phyloP scores from a whole-genome alignment of 2,329 filamentous ascomycete species.

The Ilyonectria mors-panacis region DNA sequence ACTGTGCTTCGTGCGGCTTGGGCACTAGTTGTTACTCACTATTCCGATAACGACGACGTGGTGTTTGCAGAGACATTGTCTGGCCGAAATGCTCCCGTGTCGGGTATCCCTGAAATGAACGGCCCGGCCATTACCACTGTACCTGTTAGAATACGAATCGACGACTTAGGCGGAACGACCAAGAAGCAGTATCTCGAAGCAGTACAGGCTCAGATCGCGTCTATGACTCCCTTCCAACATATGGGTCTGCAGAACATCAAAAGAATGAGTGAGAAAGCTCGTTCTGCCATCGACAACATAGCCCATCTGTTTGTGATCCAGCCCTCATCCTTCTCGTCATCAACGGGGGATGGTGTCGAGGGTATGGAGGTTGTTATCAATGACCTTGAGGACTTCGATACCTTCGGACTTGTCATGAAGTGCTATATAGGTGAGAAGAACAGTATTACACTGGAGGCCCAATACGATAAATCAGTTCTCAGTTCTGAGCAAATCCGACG shows the following conservation, averaged over 20 bases:
- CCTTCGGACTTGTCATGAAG: too few species aligned
- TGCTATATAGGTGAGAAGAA: too few species aligned
- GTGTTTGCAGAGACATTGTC: slow-evolving; percentile 37
- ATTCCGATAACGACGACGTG: slow-evolving; percentile 36
- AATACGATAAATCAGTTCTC: too few species aligned
- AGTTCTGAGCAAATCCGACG: too few species aligned
- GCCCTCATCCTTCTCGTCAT: too few species aligned
- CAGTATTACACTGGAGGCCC: too few species aligned
- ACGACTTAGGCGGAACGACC: not conserved
- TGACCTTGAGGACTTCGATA: too few species aligned
- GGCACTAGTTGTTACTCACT: slow-evolving; percentile 28
- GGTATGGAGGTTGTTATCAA: too few species aligned
- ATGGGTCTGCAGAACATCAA: slow-evolving; percentile 39
- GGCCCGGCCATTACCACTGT: slow-evolving; percentile 39
- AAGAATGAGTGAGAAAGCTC: too few species aligned
- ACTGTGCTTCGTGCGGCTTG: slow-evolving; percentile 35
- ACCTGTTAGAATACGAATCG: slow-evolving; percentile 27
- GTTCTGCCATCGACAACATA: too few species aligned
- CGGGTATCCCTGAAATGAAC: slow-evolving; percentile 30
- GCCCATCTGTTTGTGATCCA: slow-evolving; percentile 28
- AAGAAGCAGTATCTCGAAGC: slow-evolving; percentile 20
- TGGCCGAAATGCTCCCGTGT: slow-evolving; percentile 34
- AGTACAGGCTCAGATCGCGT: slow-evolving; percentile 50
- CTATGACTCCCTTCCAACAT: slow-evolving; percentile 33
- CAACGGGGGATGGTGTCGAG: too few species aligned